Evolutionary conservation across 352 stramenopile species (phyloP).

Genomic region (Globisporangium solare): DNA sequence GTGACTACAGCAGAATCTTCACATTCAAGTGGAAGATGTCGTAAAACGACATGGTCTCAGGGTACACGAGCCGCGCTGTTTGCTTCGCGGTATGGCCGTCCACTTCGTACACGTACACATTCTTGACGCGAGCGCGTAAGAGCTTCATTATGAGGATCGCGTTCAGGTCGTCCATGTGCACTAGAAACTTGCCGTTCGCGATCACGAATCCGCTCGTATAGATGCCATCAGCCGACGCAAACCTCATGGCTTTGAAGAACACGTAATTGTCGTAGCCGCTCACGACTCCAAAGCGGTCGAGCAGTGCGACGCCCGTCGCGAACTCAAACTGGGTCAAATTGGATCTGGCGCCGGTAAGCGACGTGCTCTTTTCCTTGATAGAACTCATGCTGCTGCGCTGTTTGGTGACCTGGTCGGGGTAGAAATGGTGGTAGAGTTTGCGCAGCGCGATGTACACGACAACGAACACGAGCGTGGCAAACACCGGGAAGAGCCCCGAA

Average conservation of each 20-base stretch:
- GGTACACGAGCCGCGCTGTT: constrained; percentile 5
- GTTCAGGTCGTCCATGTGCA: constrained; percentile 12
- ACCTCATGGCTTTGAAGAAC: constrained; percentile 15
- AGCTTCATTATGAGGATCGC: constrained; percentile 13
- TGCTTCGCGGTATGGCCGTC: constrained; percentile 2
- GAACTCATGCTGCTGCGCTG: constrained; percentile 9
- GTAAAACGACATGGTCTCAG: constrained; percentile 4
- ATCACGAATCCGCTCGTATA: constrained; percentile 16
- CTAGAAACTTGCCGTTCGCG: constrained; percentile 14
- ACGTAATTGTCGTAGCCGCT: constrained; percentile 13
- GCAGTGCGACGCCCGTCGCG: constrained; percentile 9
- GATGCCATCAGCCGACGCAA: constrained; percentile 19
- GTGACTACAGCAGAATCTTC: neutral
- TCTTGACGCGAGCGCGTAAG: neutral
- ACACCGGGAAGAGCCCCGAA: neutral
- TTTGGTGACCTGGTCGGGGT: neutral
- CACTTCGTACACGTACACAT: constrained; percentile 5
- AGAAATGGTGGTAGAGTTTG: constrained; percentile 5
- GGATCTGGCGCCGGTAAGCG: neutral
- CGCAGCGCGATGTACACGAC: neutral
- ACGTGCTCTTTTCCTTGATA: neutral
- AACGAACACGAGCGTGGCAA: constrained; percentile 5
- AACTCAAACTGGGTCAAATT: constrained; percentile 10
- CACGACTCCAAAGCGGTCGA: constrained; percentile 9
- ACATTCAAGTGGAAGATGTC: constrained; percentile 3